These are phyloP conservation scores for Dipodascus albidus DNA, from an alignment of 805 yeast genomes.

Conservation along the genomic window DNA sequence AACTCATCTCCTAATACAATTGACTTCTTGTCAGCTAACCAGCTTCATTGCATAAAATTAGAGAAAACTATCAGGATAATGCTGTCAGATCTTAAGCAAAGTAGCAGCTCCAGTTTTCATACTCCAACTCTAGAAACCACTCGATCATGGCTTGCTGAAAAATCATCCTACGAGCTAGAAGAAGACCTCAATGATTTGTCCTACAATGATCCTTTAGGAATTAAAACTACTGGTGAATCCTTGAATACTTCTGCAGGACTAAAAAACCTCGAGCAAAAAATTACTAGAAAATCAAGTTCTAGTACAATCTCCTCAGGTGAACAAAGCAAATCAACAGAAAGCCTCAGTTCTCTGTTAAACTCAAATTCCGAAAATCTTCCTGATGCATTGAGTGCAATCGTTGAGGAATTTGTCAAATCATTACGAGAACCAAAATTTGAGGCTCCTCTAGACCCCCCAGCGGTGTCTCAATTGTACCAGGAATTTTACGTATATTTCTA, in stretches of 20 bases:
- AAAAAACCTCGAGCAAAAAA: not conserved
- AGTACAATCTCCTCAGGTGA: not conserved
- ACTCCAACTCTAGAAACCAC: slow-evolving; percentile 12
- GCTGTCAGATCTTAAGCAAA: not conserved
- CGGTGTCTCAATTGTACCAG: slow-evolving; percentile 30
- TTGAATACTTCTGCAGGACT: not conserved
- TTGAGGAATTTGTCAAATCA: slow-evolving; percentile 18
- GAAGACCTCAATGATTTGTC: not conserved
- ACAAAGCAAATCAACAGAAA: slow-evolving; percentile 2
- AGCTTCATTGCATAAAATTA: no score
- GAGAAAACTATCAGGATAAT: not conserved
- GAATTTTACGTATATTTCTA: slow-evolving; percentile 27
- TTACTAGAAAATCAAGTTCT: not conserved
- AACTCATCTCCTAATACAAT: not conserved
- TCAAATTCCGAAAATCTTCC: slow-evolving; percentile 10
- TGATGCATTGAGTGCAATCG: slow-evolving; percentile 8
- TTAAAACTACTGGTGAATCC: not conserved
- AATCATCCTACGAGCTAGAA: slow-evolving; percentile 12
- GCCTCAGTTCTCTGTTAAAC: slow-evolving; percentile 3
- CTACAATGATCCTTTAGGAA: not conserved
- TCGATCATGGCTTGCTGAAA: slow-evolving; percentile 12
- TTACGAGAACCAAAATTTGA: slow-evolving; percentile 28
- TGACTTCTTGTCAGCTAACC: not conserved
- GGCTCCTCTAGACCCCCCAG: slow-evolving; percentile 27
- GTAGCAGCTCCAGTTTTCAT: slow-evolving; percentile 8